Conservation (phyloP, 108 stramenopile genomes). For the Skeletonema menzelii region DNA sequence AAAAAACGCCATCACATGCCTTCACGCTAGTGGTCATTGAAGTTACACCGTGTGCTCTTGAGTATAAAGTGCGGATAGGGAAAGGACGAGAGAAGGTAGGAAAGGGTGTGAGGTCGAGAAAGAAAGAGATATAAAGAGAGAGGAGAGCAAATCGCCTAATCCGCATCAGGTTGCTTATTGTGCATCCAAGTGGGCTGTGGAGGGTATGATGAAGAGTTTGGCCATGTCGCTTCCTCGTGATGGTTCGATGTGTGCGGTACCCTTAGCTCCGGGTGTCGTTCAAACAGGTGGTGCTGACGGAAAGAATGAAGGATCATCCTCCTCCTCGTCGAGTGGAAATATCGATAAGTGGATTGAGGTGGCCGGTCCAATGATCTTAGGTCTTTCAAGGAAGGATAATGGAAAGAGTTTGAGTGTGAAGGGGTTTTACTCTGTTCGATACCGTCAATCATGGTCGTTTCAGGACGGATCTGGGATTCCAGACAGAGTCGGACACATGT, state of each 20-base stretch:
- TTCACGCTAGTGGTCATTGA: no score
- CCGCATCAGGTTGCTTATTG: constrained; percentile 4
- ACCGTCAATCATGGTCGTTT: background rate
- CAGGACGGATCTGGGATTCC: constrained; percentile 2
- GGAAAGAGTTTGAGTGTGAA: constrained; percentile 12
- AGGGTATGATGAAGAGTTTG: constrained; percentile 12
- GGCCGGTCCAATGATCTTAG: constrained; percentile 13
- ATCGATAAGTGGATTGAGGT: constrained; percentile 3
- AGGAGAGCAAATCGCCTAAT: background rate
- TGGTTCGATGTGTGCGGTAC: constrained; percentile 3
- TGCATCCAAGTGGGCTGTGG: constrained; percentile 10
- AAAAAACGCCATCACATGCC: no score
- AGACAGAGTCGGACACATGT: background rate
- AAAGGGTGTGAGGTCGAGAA: no score
- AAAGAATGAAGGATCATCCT: background rate
- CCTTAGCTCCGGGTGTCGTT: constrained; percentile 3
- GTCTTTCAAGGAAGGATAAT: constrained; percentile 3
- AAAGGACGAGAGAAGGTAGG: no score
- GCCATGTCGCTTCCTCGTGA: constrained; percentile 7
- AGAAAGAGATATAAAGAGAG: no score
- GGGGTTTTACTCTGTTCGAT: background rate
- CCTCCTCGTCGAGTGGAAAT: background rate
- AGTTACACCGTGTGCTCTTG: no score
- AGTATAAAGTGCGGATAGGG: no score
- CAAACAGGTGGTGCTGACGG: background rate